phyloP scores from a whole-genome alignment of 805 yeast genomes.

The Suhomyces sp. region DNA sequence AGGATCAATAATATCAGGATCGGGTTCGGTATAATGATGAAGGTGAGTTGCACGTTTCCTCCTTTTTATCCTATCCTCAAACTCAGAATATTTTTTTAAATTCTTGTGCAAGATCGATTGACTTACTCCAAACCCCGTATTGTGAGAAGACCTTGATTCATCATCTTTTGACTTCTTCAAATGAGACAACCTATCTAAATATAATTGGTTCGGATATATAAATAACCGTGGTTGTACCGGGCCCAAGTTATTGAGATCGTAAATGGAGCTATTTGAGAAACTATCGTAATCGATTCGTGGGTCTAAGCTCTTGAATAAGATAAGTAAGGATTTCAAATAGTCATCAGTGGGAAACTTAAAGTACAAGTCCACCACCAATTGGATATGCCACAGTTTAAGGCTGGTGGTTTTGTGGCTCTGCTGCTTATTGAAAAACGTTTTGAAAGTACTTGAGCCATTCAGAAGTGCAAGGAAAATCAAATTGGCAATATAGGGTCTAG shows the following conservation, averaged over 20 bases:
- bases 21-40: too few relatives aligned
- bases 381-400: slow-evolving; percentile 30
- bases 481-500: slow-evolving; percentile 12
- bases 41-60: slow-evolving; percentile 7
- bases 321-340: slow-evolving; percentile 21
- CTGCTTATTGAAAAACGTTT: slow-evolving; percentile 8
- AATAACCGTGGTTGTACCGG: slow-evolving; percentile 22
- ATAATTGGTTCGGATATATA: slow-evolving; percentile 21
- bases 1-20: background rate
- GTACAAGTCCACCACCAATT: slow-evolving; percentile 26
- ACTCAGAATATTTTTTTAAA: slow-evolving; percentile 15
- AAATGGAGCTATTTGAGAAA: slow-evolving; percentile 18
- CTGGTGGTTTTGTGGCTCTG: slow-evolving; percentile 1
- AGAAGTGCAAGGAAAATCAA: slow-evolving; percentile 10
- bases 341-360: slow-evolving; percentile 33
- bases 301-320: slow-evolving; percentile 19
- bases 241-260: slow-evolving; percentile 21
- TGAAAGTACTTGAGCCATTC: slow-evolving; percentile 2
- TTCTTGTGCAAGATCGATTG: slow-evolving; percentile 8
- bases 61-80: slow-evolving; percentile 12
- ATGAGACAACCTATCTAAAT: slow-evolving; percentile 12
- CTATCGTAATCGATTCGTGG: slow-evolving; percentile 19
- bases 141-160: too few relatives aligned
- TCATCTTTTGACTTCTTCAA: too few relatives aligned
- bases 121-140: slow-evolving; percentile 1